Conservation (phyloP, 352 stramenopile species). For the Pythium aristosporum region DNA sequence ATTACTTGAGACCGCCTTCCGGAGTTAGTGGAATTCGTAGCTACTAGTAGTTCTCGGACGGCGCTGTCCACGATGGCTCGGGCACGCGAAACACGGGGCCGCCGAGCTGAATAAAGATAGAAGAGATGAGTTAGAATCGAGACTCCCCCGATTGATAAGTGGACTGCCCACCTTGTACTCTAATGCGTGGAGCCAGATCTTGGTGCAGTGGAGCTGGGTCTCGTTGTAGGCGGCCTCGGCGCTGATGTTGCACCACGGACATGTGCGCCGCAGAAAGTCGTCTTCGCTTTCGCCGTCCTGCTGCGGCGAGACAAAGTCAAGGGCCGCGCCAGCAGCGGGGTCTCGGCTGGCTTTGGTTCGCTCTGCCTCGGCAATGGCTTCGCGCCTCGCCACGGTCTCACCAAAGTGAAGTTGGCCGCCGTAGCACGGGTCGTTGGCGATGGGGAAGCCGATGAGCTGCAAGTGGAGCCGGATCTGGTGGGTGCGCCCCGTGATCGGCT, state of each 20-base stretch:
- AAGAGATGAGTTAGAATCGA: not conserved
- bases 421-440: conserved; percentile 98
- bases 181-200: conserved; percentile 86
- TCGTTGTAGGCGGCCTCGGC: conserved; percentile 75
- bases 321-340: conserved; percentile 34
- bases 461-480: conserved; percentile 98
- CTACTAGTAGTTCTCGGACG: conserved; percentile 41
- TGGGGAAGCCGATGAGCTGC: conserved; percentile 90
- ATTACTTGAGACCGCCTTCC: conserved; percentile 70
- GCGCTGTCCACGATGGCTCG: conserved; percentile 58
- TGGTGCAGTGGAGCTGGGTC: conserved; percentile 81
- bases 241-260: conserved; percentile 67
- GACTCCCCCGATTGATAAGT: no score
- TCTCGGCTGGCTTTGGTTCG: conserved; percentile 35
- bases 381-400: conserved; percentile 44
- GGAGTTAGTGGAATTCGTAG: conserved; percentile 18
- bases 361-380: conserved; percentile 51
- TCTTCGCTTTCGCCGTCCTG: conserved; percentile 60
- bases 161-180: conserved; percentile 74
- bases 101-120: conserved; percentile 45
- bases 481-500: conserved; percentile 94
- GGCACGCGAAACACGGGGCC: conserved; percentile 60
- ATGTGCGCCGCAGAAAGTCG: conserved; percentile 77
- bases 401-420: conserved; percentile 93
- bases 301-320: conserved; percentile 54